Evolutionary conservation across 2,329 filamentous ascomycete genomes (phyloP).

Genomic region (Scedosporium apiospermum): DNA sequence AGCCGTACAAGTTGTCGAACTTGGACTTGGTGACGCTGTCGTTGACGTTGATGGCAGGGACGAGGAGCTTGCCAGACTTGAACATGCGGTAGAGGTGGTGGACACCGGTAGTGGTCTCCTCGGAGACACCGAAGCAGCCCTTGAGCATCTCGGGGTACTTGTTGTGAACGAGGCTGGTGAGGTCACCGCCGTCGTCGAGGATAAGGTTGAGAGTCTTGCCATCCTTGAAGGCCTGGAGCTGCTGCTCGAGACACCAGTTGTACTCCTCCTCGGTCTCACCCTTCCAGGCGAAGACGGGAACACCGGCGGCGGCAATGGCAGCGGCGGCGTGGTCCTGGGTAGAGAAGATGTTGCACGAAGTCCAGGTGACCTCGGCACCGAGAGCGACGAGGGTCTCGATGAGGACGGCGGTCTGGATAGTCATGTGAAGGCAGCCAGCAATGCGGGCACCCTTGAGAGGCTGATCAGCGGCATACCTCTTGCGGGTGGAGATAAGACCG

Average conservation of each 20-base stretch:
- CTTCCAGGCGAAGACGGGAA: conserved; percentile 73
- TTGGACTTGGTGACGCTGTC: conserved; percentile 99
- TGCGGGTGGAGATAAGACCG: conserved; percentile 89
- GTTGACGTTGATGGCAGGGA: conserved; percentile 98
- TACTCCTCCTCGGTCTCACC: conserved; percentile 99
- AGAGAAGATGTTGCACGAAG: conserved; percentile 99
- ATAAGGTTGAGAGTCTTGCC: conserved; percentile 96
- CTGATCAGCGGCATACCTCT: conserved; percentile 87
- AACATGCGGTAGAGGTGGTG: conserved; percentile 99
- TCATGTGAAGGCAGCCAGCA: conserved; percentile 98
- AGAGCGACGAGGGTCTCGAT: conserved; percentile 95
- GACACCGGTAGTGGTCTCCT: conserved; percentile 99
- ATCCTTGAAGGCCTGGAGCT: conserved; percentile 93
- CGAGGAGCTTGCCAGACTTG: conserved; percentile 79
- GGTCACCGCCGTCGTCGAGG: conserved; percentile 95
- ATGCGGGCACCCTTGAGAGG: conserved; percentile 91
- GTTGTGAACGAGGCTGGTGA: conserved; percentile 90
- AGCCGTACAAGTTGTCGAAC: conserved; percentile 99
- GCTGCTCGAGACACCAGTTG: conserved; percentile 99
- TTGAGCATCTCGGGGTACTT: conserved; percentile 99
- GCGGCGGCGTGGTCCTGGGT: conserved; percentile 98
- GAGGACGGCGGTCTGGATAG: conserved; percentile 97
- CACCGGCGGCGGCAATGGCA: conserved; percentile 87
- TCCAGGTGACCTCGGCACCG: conserved; percentile 98
- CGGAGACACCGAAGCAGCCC: conserved; percentile 95